Conservation (phyloP, 192 early-diverging fungal genomes). For the Backusella australiensis region DNA sequence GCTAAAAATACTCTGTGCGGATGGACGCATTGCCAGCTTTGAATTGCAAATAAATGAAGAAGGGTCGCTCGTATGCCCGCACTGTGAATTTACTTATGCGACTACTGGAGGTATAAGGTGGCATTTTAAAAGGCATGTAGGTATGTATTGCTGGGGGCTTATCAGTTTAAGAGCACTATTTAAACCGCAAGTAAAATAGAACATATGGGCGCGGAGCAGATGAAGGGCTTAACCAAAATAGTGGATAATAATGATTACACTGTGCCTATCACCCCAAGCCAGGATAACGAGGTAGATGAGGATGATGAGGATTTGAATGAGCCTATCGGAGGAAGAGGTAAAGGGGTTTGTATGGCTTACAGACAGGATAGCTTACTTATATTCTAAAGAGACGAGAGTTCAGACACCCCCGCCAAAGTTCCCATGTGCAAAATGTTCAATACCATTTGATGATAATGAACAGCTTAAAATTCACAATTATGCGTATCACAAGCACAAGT, state of each 20-base stretch:
- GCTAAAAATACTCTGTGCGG: background rate
- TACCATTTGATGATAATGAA: background rate
- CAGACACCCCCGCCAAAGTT: background rate
- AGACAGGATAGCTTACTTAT: too few species aligned
- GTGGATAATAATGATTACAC: too few species aligned
- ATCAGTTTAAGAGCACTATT: too few species aligned
- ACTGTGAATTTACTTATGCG: too few species aligned
- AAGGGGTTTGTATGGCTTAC: background rate
- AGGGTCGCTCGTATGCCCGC: background rate
- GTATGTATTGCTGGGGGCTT: too few species aligned
- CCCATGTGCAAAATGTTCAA: background rate
- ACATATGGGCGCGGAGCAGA: too few species aligned
- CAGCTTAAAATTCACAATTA: background rate
- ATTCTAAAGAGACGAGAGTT: background rate
- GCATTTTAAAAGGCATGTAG: too few species aligned
- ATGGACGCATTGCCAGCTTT: background rate
- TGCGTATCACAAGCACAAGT: background rate
- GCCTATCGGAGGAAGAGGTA: background rate
- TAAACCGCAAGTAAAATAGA: too few species aligned
- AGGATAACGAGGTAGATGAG: too few species aligned
- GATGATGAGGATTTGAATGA: background rate
- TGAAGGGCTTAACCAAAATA: too few species aligned
- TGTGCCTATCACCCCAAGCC: too few species aligned
- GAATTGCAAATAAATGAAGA: background rate
- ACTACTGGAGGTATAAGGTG: too few species aligned